A percentile compares a stretch with the other conserved stretches of the same genome.
These are phyloP conservation scores for Penicillium paradoxum DNA, from an alignment of 495 filamentous ascomycete species.

Conservation along the genomic window DNA sequence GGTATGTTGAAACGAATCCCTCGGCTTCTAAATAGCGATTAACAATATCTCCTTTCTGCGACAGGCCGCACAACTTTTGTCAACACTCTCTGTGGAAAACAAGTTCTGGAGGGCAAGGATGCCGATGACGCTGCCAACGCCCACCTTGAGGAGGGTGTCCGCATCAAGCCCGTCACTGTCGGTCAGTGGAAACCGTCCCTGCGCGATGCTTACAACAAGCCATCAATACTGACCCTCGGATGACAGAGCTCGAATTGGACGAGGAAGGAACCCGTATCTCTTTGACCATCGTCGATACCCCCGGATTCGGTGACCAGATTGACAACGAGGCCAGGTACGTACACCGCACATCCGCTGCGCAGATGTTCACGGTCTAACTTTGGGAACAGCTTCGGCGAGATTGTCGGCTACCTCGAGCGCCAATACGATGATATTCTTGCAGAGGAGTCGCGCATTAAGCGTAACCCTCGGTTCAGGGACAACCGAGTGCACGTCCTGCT, in stretches of 20 bases:
- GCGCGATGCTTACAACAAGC: not conserved
- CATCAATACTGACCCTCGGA: slow-evolving; percentile 6
- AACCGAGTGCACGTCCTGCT: slow-evolving; percentile 96
- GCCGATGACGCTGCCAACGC: slow-evolving; percentile 82
- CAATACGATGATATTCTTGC: slow-evolving; percentile 99
- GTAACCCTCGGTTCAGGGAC: slow-evolving; percentile 98
- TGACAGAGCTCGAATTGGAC: slow-evolving; percentile 84
- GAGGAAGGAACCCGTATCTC: slow-evolving; percentile 98
- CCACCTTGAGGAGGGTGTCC: slow-evolving; percentile 92
- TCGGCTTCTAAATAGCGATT: slow-evolving; percentile 22
- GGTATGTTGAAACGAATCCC: slow-evolving; percentile 53
- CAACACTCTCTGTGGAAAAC: slow-evolving; percentile 96
- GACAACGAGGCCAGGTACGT: slow-evolving; percentile 95
- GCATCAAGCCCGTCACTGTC: slow-evolving; percentile 97
- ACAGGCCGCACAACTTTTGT: slow-evolving; percentile 96
- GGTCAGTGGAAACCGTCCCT: slow-evolving; percentile 53
- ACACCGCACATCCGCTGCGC: slow-evolving; percentile 1
- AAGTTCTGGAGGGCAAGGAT: slow-evolving; percentile 82
- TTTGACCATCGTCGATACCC: slow-evolving; percentile 96
- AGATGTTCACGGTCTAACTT: slow-evolving; percentile 22
- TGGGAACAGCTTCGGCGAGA: slow-evolving; percentile 77
- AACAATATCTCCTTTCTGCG: slow-evolving; percentile 15
- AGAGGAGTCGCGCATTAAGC: slow-evolving; percentile 99
- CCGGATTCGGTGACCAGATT: slow-evolving; percentile 97
- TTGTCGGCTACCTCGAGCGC: slow-evolving; percentile 94